Conservation (phyloP, 2,329 filamentous ascomycete genomes). For the Aspergillus tamarii region DNA sequence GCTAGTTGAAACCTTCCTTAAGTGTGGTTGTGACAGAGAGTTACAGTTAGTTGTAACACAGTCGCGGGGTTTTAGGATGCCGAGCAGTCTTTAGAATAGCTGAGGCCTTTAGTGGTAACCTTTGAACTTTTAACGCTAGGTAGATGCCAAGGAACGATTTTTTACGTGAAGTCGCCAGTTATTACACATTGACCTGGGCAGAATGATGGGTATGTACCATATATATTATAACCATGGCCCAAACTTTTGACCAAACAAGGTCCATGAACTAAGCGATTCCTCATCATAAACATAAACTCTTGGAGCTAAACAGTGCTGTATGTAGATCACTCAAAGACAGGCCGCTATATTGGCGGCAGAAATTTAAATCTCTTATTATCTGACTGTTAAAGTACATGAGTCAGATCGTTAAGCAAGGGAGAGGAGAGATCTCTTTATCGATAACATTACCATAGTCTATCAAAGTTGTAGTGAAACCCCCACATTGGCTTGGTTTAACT, state of each 20-base stretch:
- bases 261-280: too few species aligned
- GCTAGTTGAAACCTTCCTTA: neutral
- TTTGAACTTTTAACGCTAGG: neutral
- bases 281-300: neutral
- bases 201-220: neutral
- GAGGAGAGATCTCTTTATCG: neutral
- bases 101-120: neutral
- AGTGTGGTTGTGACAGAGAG: neutral
- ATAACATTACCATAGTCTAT: neutral
- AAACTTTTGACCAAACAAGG: neutral
- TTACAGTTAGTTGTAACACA: neutral
- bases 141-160: neutral
- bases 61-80: neutral
- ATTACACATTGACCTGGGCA: neutral
- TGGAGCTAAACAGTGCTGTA: neutral
- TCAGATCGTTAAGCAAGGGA: neutral
- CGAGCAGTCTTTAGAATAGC: neutral
- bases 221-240: neutral
- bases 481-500: neutral
- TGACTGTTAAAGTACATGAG: neutral
- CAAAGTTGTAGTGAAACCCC: neutral
- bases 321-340: neutral
- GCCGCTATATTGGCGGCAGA: too few species aligned
- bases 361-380: neutral
- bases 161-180: neutral